phyloP scores from a whole-genome alignment of 768 basidiomycete genomes.

The Tremella yokohamensis region DNA sequence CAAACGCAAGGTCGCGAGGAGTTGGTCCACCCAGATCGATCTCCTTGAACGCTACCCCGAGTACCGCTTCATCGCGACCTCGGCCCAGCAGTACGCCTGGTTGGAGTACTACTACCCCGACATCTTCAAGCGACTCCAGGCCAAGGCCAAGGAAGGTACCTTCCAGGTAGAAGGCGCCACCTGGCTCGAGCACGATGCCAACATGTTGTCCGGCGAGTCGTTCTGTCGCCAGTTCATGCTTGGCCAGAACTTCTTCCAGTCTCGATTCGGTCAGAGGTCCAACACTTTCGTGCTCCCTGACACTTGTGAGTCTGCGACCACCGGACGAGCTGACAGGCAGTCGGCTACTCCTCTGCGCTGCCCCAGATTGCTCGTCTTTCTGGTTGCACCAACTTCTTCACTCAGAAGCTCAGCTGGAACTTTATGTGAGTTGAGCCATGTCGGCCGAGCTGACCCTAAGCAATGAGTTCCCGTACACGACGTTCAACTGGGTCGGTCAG shows the following conservation, averaged over 20 bases:
- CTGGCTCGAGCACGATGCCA: conserved; percentile 65
- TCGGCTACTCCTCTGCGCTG: conserved; percentile 82
- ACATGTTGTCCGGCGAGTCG: conserved; percentile 92
- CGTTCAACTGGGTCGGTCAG: conserved; percentile 87
- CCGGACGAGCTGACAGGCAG: conserved; percentile 56
- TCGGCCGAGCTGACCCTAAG: conserved; percentile 51
- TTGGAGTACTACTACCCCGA: conserved; percentile 83
- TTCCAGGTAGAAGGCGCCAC: conserved; percentile 83
- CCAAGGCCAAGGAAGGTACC: conserved; percentile 67
- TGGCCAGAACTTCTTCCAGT: conserved; percentile 80
- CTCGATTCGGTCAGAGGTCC: conserved; percentile 52
- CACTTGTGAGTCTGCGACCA: conserved; percentile 28
- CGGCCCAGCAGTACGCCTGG: conserved; percentile 81
- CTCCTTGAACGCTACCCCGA: conserved; percentile 95
- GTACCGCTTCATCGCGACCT: conserved; percentile 70
- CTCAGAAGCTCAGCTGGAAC: conserved; percentile 84
- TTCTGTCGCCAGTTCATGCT: conserved; percentile 83
- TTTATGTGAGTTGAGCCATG: conserved; percentile 41
- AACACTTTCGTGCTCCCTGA: conserved; percentile 50
- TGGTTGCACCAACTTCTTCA: conserved; percentile 93
- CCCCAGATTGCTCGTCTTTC: conserved; percentile 74
- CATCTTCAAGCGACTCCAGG: conserved; percentile 73
- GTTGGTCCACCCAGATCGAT: conserved; percentile 92
- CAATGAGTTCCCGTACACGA: conserved; percentile 87
- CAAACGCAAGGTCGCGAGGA: conserved; percentile 91